A percentile compares a stretch with the other conserved stretches of the same genome.
Evolutionary conservation across 2,329 filamentous ascomycete species (phyloP).

Genomic region (Aspergillus sp.): DNA sequence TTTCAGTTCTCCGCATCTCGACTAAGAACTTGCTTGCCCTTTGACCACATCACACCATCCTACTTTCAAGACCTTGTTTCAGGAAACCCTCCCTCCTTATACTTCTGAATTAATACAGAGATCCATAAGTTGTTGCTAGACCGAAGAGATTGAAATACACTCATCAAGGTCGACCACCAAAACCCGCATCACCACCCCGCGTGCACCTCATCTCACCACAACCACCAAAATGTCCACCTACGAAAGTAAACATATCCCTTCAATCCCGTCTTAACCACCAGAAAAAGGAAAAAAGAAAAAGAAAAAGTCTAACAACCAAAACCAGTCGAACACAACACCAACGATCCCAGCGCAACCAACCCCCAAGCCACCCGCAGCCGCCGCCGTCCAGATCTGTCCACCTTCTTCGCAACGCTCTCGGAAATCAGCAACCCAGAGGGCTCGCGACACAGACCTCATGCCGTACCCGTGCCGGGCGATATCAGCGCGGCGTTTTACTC

Average conservation of each 20-base stretch:
- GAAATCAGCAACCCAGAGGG: conserved; percentile 45
- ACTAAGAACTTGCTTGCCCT: no score
- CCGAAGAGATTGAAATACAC: background rate
- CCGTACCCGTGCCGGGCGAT: conserved; percentile 53
- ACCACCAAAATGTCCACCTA: conserved; percentile 33
- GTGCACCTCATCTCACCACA: conserved; percentile 4
- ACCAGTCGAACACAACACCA: conserved; percentile 37
- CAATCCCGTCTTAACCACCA: background rate
- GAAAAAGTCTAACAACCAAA: no score
- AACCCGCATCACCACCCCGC: conserved; percentile 1
- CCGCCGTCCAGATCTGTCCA: conserved; percentile 56
- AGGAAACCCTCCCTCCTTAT: no score
- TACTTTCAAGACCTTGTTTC: no score
- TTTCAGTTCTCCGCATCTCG: no score
- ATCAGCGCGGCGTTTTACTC: conserved; percentile 52
- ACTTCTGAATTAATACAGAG: no score
- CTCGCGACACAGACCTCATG: conserved; percentile 47
- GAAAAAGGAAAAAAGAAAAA: background rate
- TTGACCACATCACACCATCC: no score
- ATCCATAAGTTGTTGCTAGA: background rate
- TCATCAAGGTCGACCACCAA: background rate
- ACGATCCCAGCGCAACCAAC: conserved; percentile 18
- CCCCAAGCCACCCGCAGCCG: conserved; percentile 22
- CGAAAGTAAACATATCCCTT: conserved; percentile 25
- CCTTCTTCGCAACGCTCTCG: conserved; percentile 55